Conservation (phyloP, 345 rosid genomes). For the Citrus hindsii region DNA sequence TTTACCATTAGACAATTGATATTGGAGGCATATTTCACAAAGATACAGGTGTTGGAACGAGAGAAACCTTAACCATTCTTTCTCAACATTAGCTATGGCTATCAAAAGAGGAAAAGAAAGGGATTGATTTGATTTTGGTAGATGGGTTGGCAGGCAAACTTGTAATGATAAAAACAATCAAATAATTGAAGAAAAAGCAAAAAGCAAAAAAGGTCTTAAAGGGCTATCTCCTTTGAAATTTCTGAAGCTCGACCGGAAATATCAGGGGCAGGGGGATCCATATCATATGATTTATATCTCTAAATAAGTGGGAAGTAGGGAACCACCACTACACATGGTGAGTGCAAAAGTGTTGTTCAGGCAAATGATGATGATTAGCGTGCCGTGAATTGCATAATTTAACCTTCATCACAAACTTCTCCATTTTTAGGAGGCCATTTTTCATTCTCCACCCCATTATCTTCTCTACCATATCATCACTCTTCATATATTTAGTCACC, state of each 20-base stretch:
- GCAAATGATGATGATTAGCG: constrained; percentile 17
- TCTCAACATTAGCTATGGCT: background rate
- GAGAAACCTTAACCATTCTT: background rate
- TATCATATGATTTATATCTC: background rate
- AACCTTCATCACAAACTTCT: background rate
- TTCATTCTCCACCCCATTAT: no score
- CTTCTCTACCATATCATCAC: no score
- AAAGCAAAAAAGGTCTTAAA: constrained; percentile 3
- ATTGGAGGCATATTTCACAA: background rate
- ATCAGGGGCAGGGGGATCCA: constrained; percentile 4
- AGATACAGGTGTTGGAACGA: background rate
- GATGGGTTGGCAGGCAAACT: constrained; percentile 7
- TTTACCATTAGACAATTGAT: background rate
- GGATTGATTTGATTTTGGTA: background rate
- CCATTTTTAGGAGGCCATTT: no score
- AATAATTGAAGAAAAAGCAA: background rate
- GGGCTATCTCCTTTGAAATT: background rate
- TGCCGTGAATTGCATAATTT: background rate
- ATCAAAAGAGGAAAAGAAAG: background rate
- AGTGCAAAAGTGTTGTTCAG: constrained; percentile 7
- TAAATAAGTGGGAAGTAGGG: constrained; percentile 27
- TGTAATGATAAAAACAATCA: constrained; percentile 19
- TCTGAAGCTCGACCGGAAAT: background rate
- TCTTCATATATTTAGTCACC: no score
- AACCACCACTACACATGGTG: constrained; percentile 21